Percentiles rank a stretch among this genome's conserved stretches.
phyloP scores from a whole-genome alignment of 257 asterid species.

The Apocynum venetum region DNA sequence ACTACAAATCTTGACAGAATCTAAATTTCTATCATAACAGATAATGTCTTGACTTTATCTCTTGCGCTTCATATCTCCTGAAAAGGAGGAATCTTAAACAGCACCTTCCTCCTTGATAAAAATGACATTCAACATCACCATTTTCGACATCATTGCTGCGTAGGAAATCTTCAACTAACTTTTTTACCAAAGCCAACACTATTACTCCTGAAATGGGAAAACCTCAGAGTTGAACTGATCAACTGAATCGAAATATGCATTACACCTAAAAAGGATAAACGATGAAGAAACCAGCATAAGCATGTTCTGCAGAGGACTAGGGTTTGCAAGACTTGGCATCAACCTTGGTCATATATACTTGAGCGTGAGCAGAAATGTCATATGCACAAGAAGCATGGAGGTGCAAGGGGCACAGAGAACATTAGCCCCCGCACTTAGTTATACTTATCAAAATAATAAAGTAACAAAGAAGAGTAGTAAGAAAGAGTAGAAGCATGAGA shows the following conservation, averaged over 20 bases:
- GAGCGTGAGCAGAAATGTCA: background rate
- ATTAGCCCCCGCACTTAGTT: background rate
- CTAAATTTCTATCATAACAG: background rate
- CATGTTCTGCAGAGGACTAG: background rate
- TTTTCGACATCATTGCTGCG: background rate
- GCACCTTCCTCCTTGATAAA: background rate
- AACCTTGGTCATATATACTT: background rate
- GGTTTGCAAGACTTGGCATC: background rate
- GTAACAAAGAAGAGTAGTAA: background rate
- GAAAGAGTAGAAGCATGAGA: background rate
- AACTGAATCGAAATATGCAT: background rate
- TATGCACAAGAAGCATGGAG: background rate
- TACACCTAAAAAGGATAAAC: no score
- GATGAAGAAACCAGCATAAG: background rate
- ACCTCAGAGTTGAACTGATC: background rate
- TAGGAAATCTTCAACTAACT: no score
- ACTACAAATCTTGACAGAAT: background rate
- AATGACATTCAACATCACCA: background rate
- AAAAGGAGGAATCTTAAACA: background rate
- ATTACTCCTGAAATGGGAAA: background rate
- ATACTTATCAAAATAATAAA: no score
- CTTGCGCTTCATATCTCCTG: no score
- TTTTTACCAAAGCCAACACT: no score
- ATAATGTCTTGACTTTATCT: no score
- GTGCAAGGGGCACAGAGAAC: background rate